Base-by-base conservation (phyloP, 495 filamentous ascomycete genomes). In the Clohesyomyces aquaticus region DNA sequence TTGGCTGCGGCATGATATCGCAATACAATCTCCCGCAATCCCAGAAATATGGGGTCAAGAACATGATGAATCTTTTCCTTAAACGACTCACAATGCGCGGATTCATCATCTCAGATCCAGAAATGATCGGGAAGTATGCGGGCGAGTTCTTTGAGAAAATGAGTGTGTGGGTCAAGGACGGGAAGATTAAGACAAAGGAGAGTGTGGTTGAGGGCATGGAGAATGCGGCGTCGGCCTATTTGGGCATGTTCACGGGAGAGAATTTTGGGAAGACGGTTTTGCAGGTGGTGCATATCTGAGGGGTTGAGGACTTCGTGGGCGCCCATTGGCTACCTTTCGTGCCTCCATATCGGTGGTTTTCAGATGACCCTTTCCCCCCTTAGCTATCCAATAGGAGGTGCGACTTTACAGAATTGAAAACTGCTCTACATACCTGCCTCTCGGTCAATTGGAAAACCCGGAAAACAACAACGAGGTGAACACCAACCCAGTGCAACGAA, bases 251-350 rank as follows among this genome's bases (percentile, higher is more conserved):
- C 59, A 71, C 87, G 71, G 92, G 92, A 32, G 86, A 89, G 74
- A 96, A 96, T 77, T 88, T 89, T 79, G 92, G 92, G 65, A 96
- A 96, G 80, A 89, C 91, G 29, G 83, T 93, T 27, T 63, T 95
- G 61, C 88, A 89, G 78, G 85, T 92, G 53, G 77, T 75, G 61
- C 72, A 76, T 59, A 21, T 72, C n/a, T n/a, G n/a, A n/a, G n/a
- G n/a, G n/a, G n/a, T n/a, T n/a, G n/a, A n/a, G n/a, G n/a, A n/a
- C n/a, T n/a, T n/a, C n/a, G n/a, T n/a, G n/a, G n/a, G n/a, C n/a
- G n/a, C n/a, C n/a, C n/a, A n/a, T n/a, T n/a, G n/a, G n/a, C n/a
- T n/a, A n/a, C n/a, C n/a, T n/a, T n/a, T n/a, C n/a, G n/a, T n/a
- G n/a, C n/a, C n/a, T n/a, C n/a, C n/a, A n/a, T n/a, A n/a, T n/a